These are phyloP conservation scores for Heteromeles arbutifolia DNA, from an alignment of 306 rosid genomes.

Conservation along the genomic window DNA sequence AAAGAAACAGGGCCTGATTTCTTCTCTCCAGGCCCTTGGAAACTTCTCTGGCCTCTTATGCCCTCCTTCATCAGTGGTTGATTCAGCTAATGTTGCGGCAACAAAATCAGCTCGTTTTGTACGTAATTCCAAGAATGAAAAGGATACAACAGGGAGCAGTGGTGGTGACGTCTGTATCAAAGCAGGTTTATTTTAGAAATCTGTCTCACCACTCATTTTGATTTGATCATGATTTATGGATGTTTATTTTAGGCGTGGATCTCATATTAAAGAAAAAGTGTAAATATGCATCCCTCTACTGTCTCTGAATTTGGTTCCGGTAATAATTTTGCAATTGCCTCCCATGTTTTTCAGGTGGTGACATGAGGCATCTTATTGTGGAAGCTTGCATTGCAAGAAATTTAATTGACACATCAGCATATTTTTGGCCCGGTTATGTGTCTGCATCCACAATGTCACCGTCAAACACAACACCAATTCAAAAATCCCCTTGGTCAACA, in stretches of 20 bases:
- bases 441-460: slow-evolving; percentile 34
- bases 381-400: slow-evolving; percentile 80
- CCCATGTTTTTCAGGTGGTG: slow-evolving; percentile 47
- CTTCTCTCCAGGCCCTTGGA: slow-evolving; percentile 63
- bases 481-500: slow-evolving; percentile 61
- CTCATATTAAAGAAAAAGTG: not conserved
- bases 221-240: not conserved
- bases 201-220: slow-evolving; percentile 1
- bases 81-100: slow-evolving; percentile 66
- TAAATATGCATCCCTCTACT: not conserved
- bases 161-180: slow-evolving; percentile 32
- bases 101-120: slow-evolving; percentile 46
- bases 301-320: not conserved
- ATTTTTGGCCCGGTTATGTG: slow-evolving; percentile 68
- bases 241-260: not conserved
- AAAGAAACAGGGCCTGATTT: slow-evolving; percentile 48
- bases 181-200: slow-evolving; percentile 36
- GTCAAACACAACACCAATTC: slow-evolving; percentile 36
- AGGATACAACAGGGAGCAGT: slow-evolving; percentile 37
- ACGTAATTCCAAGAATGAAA: slow-evolving; percentile 36
- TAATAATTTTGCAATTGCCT: slow-evolving; percentile 14
- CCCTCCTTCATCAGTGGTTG: slow-evolving; percentile 59
- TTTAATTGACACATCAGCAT: slow-evolving; percentile 60
- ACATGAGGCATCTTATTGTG: slow-evolving; percentile 76
- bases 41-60: slow-evolving; percentile 62